Conservation (phyloP, 2,329 filamentous ascomycete species). For the Alternaria solani region DNA sequence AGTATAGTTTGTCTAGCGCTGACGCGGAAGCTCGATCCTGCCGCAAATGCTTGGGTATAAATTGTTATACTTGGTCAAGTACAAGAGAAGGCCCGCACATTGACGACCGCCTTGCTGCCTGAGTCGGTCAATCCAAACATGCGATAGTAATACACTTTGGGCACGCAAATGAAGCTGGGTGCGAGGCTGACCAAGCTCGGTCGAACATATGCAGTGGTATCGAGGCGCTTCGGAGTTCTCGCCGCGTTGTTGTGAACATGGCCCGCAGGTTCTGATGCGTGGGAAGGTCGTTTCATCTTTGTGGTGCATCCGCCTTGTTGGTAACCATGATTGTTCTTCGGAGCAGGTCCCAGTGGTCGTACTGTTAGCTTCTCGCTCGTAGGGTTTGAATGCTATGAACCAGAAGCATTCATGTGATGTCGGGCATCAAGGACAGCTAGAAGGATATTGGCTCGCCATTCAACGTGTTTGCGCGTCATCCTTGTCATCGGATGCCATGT, state of each 20-base stretch:
- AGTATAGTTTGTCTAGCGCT: neutral
- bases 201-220: neutral
- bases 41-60: neutral
- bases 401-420: neutral
- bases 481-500: neutral
- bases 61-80: neutral
- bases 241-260: neutral
- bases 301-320: neutral
- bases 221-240: slow-evolving; percentile 1
- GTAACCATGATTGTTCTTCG: neutral
- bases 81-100: neutral
- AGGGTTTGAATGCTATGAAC: neutral
- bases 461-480: neutral
- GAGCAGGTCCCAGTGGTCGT: neutral
- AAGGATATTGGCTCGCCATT: neutral
- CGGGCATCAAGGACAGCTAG: neutral
- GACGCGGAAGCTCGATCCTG: neutral
- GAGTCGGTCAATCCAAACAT: neutral
- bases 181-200: neutral
- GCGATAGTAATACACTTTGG: neutral
- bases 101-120: neutral
- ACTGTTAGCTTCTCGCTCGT: neutral
- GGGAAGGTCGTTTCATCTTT: slow-evolving; percentile 1
- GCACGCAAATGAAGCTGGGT: neutral
- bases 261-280: neutral